Base-by-base conservation (phyloP, 352 stramenopile species). In the Thalassiosira mediterranea region DNA sequence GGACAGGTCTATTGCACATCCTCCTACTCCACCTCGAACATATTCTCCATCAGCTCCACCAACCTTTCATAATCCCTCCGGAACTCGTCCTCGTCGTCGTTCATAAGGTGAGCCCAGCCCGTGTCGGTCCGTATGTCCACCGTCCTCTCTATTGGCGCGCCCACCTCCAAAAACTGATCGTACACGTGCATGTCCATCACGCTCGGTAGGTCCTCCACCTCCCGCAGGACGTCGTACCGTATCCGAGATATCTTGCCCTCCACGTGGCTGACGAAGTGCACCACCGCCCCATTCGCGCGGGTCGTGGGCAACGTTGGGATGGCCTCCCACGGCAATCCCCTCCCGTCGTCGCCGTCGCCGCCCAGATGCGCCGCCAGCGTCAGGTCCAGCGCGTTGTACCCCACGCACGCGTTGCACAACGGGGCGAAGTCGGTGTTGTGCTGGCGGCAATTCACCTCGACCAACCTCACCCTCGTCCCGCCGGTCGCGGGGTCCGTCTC, bases 91-190 rank as follows among this genome's bases (percentile, higher is more conserved):
- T 88, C 72, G 66, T 97, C 92, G 66, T 94, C 88, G 85, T 98
- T 93, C 4, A 96, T 92, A 10, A 98, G 84, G 79, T 98, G 95
- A 60, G 97, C 95, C 88, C 95, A 97, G 38, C 96, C 96, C 3
- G 93, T 94, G 51, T 96, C 97, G 58, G 93, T 97, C 79, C 96
- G 95, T 90, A 98, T 98, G 66, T 98, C 95, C 47, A 97, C 90
- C 2, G 96, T 98, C 64, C 93, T 94, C 60, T 89, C 77, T 48
- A 98, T 84, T 37, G 87, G 79, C 58, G 95, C 91, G 15, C 95
- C 95, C 13, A 90, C 73, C 26, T 90, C 83, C 69, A 97, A 60
- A 73, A 92, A 93, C 28, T 83, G 38, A n/a, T 47, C 52, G 56
- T 91, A 93, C 8, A 93, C 63, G 42, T 93, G 73, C 46, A 88